Percentiles rank a stretch among this genome's conserved stretches.
These are phyloP conservation scores for Trichoderma lentiforme DNA, from an alignment of 2,329 filamentous ascomycete species.

Conservation along the genomic window DNA sequence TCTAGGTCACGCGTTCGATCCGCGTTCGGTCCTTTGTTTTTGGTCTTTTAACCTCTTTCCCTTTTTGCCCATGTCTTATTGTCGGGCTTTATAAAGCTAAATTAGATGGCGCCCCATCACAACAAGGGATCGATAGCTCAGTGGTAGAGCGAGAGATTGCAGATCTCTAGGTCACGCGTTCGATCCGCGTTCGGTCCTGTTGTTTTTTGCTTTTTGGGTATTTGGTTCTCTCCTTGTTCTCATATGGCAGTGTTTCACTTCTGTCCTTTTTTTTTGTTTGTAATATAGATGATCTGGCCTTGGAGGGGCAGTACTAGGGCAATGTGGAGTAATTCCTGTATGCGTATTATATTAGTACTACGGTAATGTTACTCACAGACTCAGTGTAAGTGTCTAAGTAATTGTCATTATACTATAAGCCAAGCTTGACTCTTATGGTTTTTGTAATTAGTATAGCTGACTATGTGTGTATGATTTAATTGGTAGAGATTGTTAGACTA, in stretches of 20 bases:
- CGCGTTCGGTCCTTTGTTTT: conserved; percentile 6
- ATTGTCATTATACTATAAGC: background rate
- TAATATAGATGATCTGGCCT: background rate
- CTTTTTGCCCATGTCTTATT: background rate
- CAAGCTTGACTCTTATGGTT: background rate
- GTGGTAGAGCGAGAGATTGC: conserved; percentile 15
- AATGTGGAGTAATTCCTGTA: background rate
- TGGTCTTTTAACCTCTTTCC: background rate
- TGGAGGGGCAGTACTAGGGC: background rate
- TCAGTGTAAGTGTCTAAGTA: background rate
- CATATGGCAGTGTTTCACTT: too few species aligned
- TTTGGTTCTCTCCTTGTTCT: background rate
- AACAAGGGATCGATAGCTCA: conserved; percentile 11
- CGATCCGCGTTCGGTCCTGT: conserved; percentile 9
- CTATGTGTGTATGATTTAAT: background rate
- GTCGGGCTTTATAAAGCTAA: background rate
- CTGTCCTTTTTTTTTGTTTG: too few species aligned
- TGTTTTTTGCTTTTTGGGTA: background rate
- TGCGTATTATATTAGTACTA: background rate
- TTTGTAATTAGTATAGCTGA: background rate
- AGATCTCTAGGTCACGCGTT: conserved; percentile 13
- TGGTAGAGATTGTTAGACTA: background rate
- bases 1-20: conserved; percentile 7
- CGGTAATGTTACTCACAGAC: background rate
- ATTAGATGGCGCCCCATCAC: background rate